Evolutionary conservation across 208 protist genomes (phyloP), one percentile per base, ranked within the genome.

Genomic region (Leishmania mexicana): DNA sequence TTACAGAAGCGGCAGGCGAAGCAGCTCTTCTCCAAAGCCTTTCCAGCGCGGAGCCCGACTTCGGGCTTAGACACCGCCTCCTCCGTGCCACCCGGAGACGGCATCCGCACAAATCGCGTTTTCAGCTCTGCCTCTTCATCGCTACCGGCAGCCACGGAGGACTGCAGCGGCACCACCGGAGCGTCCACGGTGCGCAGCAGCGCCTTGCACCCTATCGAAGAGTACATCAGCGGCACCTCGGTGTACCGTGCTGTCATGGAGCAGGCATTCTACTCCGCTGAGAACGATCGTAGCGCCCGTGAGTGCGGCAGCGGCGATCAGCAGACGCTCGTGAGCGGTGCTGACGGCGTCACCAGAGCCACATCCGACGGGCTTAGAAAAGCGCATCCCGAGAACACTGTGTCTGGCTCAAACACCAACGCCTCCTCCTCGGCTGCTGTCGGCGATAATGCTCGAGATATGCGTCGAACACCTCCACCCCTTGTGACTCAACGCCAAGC

Each of bases 221-320:
- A 94, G n/a, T 94, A 92, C 80, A 91, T 94, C 80, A 85, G 81
- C n/a, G 76, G 84, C n/a, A 91, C 91, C 2, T 71, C 89, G 1
- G 80, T 86, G 53, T 94, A 88, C 67, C 64, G 90, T 57, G 74
- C 77, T 5, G 88, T 83, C 1, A 31, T 78, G 53, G 21, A 45
- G 40, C n/a, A 49, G 19, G 35, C 24, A 47, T 49, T 17, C 54
- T 21, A n/a, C 51, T 28, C 40, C 21, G 6, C 3, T 11, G 24
- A 31, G 24, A n/a, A 51, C 4, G 53, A 42, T 45, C 10, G 17
- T 3, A 15, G 8, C 31, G 40, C 31, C 57, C 40, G 40, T 31
- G 31, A 31, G 31, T 24, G 53, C 54, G 53, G 54, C 74, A 67
- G 53, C 54, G 19, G 35, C 57, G 38, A 64, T 31, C 54, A 28